phyloP scores from a whole-genome alignment of 2,329 filamentous ascomycete genomes.

The Fusarium sterilihyphosum region DNA sequence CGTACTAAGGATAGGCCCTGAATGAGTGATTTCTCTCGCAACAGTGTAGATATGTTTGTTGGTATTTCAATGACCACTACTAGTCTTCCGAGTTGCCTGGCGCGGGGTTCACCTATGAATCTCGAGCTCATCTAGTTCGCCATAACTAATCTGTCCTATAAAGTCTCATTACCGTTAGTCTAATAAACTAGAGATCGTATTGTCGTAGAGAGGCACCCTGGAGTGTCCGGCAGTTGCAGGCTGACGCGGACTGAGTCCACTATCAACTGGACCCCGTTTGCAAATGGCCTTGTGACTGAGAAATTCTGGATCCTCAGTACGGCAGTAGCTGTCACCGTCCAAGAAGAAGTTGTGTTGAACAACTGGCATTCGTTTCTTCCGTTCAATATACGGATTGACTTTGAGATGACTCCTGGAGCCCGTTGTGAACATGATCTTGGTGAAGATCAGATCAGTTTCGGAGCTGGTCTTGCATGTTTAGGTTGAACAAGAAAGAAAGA shows the following conservation, averaged over 20 bases:
- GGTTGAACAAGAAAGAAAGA: neutral
- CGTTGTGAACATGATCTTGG: neutral
- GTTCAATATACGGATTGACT: neutral
- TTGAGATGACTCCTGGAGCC: neutral
- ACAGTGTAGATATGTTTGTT: neutral
- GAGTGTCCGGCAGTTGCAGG: neutral
- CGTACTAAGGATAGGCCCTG: too few species aligned
- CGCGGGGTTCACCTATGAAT: neutral
- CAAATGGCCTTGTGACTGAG: neutral
- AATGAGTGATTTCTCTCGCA: neutral
- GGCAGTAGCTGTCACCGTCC: neutral
- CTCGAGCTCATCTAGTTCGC: neutral
- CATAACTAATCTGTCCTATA: neutral
- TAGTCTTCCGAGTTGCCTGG: neutral
- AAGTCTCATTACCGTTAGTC: neutral
- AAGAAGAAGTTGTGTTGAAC: neutral
- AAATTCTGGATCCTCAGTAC: too few species aligned
- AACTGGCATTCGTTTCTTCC: neutral
- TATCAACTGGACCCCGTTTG: neutral
- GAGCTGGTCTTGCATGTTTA: neutral
- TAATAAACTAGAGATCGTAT: neutral
- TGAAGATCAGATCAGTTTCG: neutral
- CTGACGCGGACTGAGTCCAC: neutral
- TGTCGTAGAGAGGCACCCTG: neutral
- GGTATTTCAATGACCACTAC: neutral